Evolutionary conservation across 306 rosid species (phyloP).

Genomic region (Quercus mongolica): DNA sequence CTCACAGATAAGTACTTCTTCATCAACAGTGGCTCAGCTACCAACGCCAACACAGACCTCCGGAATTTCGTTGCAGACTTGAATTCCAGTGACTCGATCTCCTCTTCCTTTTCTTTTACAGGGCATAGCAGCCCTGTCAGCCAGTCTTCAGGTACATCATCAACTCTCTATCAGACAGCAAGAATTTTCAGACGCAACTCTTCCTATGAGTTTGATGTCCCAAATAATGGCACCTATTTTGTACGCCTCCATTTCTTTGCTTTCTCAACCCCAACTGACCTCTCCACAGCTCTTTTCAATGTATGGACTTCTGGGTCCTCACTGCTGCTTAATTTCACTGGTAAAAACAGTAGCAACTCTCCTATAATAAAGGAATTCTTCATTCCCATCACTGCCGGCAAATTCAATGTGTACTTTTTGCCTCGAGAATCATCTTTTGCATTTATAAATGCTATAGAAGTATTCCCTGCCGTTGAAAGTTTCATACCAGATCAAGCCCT

Average conservation of each 20-base stretch:
- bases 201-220: constrained; percentile 23
- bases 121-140: neutral
- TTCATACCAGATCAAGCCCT: neutral
- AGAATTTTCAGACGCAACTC: constrained; percentile 25
- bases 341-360: neutral
- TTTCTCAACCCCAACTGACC: constrained; percentile 24
- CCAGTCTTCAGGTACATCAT: neutral
- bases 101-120: neutral
- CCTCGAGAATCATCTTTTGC: constrained; percentile 43
- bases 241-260: constrained; percentile 50
- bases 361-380: constrained; percentile 33
- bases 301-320: constrained; percentile 30
- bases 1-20: constrained; percentile 29
- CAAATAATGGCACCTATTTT: constrained; percentile 5
- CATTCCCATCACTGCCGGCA: neutral
- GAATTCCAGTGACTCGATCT: neutral
- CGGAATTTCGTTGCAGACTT: constrained; percentile 32
- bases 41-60: neutral
- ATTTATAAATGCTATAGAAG: constrained; percentile 50
- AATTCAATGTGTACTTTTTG: constrained; percentile 21
- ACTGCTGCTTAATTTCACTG: constrained; percentile 32
- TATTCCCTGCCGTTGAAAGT: constrained; percentile 26
- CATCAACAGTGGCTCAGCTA: constrained; percentile 33
- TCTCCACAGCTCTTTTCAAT: constrained; percentile 27
- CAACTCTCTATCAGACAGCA: constrained; percentile 17